Conservation (phyloP, 1,139 yeast genomes). For the Lizanozyma gosingica region DNA sequence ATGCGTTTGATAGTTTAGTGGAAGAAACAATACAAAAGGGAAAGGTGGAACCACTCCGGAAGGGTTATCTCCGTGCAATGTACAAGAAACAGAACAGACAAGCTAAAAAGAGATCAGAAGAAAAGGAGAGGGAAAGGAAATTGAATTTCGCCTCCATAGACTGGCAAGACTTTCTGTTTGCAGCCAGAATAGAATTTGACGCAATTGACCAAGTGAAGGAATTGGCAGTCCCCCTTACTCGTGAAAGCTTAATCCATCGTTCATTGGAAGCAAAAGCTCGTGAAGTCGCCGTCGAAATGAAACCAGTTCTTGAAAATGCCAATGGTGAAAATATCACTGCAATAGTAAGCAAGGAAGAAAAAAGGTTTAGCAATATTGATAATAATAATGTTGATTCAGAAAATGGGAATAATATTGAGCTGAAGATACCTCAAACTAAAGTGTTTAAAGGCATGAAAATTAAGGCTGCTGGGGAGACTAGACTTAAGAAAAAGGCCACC, state of each 20-base stretch:
- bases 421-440: conserved; percentile 1
- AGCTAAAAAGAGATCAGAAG: conserved; percentile 18
- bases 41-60: conserved; percentile 1
- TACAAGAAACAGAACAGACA: conserved; percentile 15
- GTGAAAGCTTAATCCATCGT: conserved; percentile 54
- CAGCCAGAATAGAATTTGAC: conserved; percentile 60
- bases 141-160: conserved; percentile 67
- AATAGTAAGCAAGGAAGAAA: not conserved
- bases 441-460: conserved; percentile 50
- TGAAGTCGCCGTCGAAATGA: conserved; percentile 10
- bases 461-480: conserved; percentile 59
- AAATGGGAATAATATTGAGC: conserved; percentile 4
- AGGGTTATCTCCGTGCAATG: not conserved
- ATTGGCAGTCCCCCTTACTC: conserved; percentile 51
- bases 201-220: conserved; percentile 57
- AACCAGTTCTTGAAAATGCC: too few species aligned
- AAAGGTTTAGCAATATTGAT: too few species aligned
- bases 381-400: conserved; percentile 4
- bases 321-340: not conserved
- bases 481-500: conserved; percentile 27
- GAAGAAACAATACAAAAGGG: conserved; percentile 2
- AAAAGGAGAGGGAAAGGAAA: conserved; percentile 23
- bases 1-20: conserved; percentile 3
- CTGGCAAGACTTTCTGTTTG: conserved; percentile 78
- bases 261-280: conserved; percentile 37